Evolutionary conservation across 2,329 filamentous ascomycete genomes (phyloP).

Genomic region (Penicillium vulpinum): DNA sequence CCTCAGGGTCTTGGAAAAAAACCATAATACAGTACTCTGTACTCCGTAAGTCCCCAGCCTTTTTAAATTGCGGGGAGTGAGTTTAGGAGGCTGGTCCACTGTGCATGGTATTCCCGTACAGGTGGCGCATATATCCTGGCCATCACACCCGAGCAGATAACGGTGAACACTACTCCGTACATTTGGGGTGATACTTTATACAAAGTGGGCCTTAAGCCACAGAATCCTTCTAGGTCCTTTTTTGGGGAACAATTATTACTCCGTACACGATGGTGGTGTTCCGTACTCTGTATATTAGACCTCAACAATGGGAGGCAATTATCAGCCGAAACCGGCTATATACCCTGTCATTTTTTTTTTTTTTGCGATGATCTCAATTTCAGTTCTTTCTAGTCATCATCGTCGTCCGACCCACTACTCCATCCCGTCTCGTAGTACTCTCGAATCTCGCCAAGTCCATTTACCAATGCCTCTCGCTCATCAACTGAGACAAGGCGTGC

Average conservation of each 20-base stretch:
- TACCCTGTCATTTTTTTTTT: not conserved
- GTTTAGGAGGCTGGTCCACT: not conserved
- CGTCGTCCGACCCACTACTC: slow-evolving; percentile 63
- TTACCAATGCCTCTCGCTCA: slow-evolving; percentile 79
- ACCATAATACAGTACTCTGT: no score
- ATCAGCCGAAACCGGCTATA: not conserved
- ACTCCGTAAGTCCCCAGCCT: not conserved
- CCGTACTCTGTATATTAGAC: not conserved
- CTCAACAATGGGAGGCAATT: not conserved
- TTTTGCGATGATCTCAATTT: slow-evolving; percentile 1
- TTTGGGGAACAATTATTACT: not conserved
- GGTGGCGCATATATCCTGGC: not conserved
- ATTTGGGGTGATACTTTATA: not conserved
- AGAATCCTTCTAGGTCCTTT: not conserved
- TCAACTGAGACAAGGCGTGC: slow-evolving; percentile 65
- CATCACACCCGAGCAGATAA: not conserved
- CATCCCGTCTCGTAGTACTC: slow-evolving; percentile 89
- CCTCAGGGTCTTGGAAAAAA: not conserved
- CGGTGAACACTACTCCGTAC: not conserved
- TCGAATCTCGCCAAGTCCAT: slow-evolving; percentile 76
- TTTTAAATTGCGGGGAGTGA: not conserved
- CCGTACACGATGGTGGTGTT: not conserved
- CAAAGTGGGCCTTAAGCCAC: not conserved
- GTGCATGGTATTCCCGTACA: not conserved
- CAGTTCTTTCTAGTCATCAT: slow-evolving; percentile 37